A percentile compares a stretch with the other conserved stretches of the same genome.
These are phyloP conservation scores for Paralagenidium karlingii DNA, from an alignment of 352 stramenopile genomes.

Conservation along the genomic window DNA sequence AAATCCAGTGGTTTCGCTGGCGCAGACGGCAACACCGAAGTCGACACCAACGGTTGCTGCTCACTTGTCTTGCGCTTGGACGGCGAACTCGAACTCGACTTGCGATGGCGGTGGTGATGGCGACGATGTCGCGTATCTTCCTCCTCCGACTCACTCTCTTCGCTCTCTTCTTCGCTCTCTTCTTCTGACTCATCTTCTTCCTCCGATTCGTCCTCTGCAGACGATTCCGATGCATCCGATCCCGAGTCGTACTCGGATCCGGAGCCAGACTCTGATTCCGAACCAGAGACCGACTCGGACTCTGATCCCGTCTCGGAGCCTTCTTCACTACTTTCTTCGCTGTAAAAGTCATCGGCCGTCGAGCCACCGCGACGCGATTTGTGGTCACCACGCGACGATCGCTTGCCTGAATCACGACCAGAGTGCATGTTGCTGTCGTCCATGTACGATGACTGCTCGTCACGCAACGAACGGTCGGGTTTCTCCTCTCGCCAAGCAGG, in stretches of 20 bases:
- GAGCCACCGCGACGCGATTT: conserved; percentile 7
- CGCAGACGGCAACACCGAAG: not conserved
- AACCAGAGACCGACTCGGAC: conserved; percentile 5
- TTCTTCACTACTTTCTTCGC: no score
- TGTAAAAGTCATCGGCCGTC: not conserved
- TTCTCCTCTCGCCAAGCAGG: conserved; percentile 59
- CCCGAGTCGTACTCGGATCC: conserved; percentile 5
- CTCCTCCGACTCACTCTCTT: not conserved
- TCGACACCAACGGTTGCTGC: not conserved
- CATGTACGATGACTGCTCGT: conserved; percentile 35
- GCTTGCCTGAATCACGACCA: not conserved
- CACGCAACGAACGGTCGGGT: conserved; percentile 55
- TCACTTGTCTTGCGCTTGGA: conserved; percentile 1
- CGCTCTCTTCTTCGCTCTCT: conserved; percentile 18
- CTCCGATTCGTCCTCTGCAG: conserved; percentile 12
- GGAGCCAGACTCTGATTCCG: conserved; percentile 14
- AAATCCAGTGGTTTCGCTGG: conserved; percentile 17
- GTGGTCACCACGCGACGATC: conserved; percentile 4
- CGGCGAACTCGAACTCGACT: not conserved
- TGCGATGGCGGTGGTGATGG: conserved; percentile 10
- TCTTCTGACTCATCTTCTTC: conserved; percentile 24
- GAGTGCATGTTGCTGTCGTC: conserved; percentile 18
- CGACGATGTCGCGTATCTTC: conserved; percentile 10
- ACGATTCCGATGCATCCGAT: conserved; percentile 20
- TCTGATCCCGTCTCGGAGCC: not conserved